Conservation (phyloP, 805 yeast genomes). For the Candida hispaniensis region DNA sequence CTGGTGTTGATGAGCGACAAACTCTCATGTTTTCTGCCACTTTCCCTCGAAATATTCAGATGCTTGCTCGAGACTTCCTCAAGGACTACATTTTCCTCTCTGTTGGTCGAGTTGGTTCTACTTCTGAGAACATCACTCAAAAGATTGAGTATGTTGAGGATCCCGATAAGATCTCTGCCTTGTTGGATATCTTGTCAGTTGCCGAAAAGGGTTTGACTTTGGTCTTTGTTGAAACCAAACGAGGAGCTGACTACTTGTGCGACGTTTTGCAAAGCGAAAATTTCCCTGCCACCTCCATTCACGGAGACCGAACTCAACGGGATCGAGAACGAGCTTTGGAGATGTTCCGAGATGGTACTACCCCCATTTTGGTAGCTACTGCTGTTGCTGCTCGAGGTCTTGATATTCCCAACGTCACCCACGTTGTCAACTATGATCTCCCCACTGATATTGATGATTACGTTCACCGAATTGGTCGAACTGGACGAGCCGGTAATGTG, state of each 20-base stretch:
- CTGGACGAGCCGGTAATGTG: constrained; percentile 99
- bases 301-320: constrained; percentile 96
- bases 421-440: constrained; percentile 93
- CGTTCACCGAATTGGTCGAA: constrained; percentile 99
- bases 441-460: constrained; percentile 97
- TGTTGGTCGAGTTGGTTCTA: constrained; percentile 98
- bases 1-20: constrained; percentile 80
- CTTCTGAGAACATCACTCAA: constrained; percentile 97
- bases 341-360: constrained; percentile 82
- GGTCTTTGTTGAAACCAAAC: constrained; percentile 95
- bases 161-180: constrained; percentile 80
- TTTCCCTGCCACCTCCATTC: constrained; percentile 96
- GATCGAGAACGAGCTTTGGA: constrained; percentile 98
- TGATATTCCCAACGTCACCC: constrained; percentile 98
- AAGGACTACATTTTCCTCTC: constrained; percentile 91
- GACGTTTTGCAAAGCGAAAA: constrained; percentile 82
- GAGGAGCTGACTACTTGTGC: constrained; percentile 94
- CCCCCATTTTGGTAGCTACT: constrained; percentile 94
- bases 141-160: constrained; percentile 85
- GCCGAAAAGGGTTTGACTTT: constrained; percentile 79
- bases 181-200: constrained; percentile 77
- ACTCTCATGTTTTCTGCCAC: constrained; percentile 98
- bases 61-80: constrained; percentile 94
- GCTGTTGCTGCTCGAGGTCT: constrained; percentile 99
- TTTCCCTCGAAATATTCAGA: constrained; percentile 95